Conservation (phyloP, 2,329 filamentous ascomycete genomes). For the Domatiomyces catenatus region DNA sequence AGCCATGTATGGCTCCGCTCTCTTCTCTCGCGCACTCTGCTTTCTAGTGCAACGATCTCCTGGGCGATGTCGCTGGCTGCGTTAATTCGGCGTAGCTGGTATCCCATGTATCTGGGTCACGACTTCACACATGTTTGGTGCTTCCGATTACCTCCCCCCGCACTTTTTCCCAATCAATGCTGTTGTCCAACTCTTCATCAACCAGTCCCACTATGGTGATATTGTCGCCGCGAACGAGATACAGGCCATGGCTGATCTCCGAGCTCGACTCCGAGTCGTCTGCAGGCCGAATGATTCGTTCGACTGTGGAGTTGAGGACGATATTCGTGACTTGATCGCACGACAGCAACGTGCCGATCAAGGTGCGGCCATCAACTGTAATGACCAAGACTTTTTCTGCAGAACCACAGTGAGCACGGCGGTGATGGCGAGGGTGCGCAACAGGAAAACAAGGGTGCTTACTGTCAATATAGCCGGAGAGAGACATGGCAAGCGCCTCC, state of each 20-base stretch:
- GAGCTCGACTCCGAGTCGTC: slow-evolving; percentile 71
- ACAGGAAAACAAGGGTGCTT: background rate
- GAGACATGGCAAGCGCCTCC: background rate
- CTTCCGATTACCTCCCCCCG: slow-evolving; percentile 16
- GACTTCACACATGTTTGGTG: slow-evolving; percentile 16
- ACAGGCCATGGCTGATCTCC: slow-evolving; percentile 71
- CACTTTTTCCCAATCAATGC: slow-evolving; percentile 87
- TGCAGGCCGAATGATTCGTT: slow-evolving; percentile 74
- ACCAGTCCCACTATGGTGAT: slow-evolving; percentile 81
- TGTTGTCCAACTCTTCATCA: slow-evolving; percentile 74
- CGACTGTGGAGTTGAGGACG: slow-evolving; percentile 66
- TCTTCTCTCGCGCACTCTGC: background rate
- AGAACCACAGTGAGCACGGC: slow-evolving; percentile 4
- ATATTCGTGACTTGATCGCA: slow-evolving; percentile 89
- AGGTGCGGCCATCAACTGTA: slow-evolving; percentile 78
- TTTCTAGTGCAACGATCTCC: background rate
- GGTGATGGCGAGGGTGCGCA: too few relatives aligned
- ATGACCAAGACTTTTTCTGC: slow-evolving; percentile 83
- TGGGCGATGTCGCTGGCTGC: too few relatives aligned
- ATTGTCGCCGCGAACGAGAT: slow-evolving; percentile 86
- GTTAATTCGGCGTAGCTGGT: background rate
- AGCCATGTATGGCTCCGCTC: background rate
- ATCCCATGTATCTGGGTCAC: background rate
- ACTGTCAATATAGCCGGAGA: background rate
- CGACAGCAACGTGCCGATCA: slow-evolving; percentile 67